phyloP scores from a whole-genome alignment of 768 basidiomycete genomes.

The Lentinula guzmanii region DNA sequence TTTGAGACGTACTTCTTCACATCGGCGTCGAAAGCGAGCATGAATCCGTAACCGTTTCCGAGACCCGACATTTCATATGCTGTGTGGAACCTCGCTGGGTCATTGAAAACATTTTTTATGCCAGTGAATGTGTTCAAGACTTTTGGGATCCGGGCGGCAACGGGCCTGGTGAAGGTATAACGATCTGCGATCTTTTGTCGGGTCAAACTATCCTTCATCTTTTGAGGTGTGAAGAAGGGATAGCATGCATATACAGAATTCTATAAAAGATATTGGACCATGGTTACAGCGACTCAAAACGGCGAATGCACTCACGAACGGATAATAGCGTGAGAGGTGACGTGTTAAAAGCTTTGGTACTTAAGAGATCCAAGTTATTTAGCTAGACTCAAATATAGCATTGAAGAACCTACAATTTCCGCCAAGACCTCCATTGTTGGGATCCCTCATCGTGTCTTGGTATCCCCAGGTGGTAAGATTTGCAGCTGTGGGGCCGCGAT shows the following conservation, averaged over 20 bases:
- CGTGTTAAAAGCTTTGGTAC: conserved; percentile 41
- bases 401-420: conserved; percentile 22
- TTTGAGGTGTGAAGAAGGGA: conserved; percentile 58
- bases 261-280: conserved; percentile 11
- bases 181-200: conserved; percentile 29
- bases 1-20: conserved; percentile 17
- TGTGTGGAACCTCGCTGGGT: conserved; percentile 28
- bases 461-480: conserved; percentile 81
- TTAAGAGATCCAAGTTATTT: conserved; percentile 5
- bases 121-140: conserved; percentile 26
- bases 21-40: conserved; percentile 30
- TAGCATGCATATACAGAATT: conserved; percentile 51
- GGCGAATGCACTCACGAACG: conserved; percentile 19
- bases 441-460: conserved; percentile 38
- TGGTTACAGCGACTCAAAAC: background rate
- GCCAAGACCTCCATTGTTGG: conserved; percentile 31
- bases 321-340: conserved; percentile 36
- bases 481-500: conserved; percentile 34
- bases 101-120: conserved; percentile 27
- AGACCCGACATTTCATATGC: conserved; percentile 25
- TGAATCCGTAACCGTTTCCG: conserved; percentile 31
- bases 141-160: conserved; percentile 18
- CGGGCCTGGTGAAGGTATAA: conserved; percentile 38
- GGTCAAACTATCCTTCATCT: conserved; percentile 32
- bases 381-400: background rate